phyloP scores from a whole-genome alignment of 148 eudicot species.

The Talinum fruticosum region DNA sequence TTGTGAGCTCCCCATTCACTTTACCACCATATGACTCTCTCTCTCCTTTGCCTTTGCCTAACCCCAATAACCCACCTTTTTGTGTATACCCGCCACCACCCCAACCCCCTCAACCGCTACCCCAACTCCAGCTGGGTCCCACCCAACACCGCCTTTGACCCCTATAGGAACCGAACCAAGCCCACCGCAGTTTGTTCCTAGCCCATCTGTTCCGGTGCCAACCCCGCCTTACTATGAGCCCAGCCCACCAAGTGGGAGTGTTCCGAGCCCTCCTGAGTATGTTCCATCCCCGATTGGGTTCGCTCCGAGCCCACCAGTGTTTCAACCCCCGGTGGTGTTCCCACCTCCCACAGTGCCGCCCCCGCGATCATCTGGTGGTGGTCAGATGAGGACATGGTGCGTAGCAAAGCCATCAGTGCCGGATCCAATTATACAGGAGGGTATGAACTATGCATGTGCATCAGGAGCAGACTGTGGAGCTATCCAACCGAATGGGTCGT shows the following conservation, averaged over 20 bases:
- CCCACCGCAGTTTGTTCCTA: slow-evolving; percentile 1
- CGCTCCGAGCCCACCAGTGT: slow-evolving; percentile 30
- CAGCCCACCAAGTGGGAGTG: neutral
- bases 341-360: slow-evolving; percentile 16
- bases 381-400: slow-evolving; percentile 23
- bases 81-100: slow-evolving; percentile 32
- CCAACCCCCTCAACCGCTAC: slow-evolving; percentile 9
- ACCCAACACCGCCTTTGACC: neutral
- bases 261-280: slow-evolving; percentile 24
- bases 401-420: slow-evolving; percentile 32
- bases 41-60: slow-evolving; percentile 24
- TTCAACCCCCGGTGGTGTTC: slow-evolving; percentile 30
- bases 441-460: slow-evolving; percentile 37
- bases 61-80: slow-evolving; percentile 20
- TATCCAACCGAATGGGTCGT: slow-evolving; percentile 48
- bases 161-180: slow-evolving; percentile 1
- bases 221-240: slow-evolving; percentile 13
- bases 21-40: slow-evolving; percentile 29
- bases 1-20: slow-evolving; percentile 18
- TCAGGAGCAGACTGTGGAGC: slow-evolving; percentile 51
- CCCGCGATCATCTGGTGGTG: slow-evolving; percentile 7
- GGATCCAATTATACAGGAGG: slow-evolving; percentile 31
- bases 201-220: slow-evolving; percentile 9
- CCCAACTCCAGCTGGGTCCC: neutral
- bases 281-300: slow-evolving; percentile 17